Evolutionary conservation across 768 basidiomycete genomes (phyloP).

Genomic region (Trametes meyenii): DNA sequence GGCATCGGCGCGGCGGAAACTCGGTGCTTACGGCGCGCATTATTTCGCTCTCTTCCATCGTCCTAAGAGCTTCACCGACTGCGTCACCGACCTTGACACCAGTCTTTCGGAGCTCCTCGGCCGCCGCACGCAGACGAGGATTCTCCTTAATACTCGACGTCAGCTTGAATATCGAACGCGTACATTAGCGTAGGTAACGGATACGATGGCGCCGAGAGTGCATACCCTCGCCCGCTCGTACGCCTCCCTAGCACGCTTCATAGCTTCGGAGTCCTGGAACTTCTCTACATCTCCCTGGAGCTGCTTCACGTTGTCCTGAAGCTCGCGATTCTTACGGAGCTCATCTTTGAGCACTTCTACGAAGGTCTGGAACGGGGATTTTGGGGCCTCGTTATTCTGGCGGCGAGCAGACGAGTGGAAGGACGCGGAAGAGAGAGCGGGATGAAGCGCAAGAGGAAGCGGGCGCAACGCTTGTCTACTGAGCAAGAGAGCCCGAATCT

Average conservation of each 20-base stretch:
- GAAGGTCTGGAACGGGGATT: constrained; percentile 95
- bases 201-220: constrained; percentile 17
- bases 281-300: constrained; percentile 98
- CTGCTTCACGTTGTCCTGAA: constrained; percentile 97
- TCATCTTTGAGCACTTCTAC: constrained; percentile 94
- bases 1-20: background rate
- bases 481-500: constrained; percentile 30
- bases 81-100: constrained; percentile 95
- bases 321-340: constrained; percentile 88
- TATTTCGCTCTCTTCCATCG: constrained; percentile 94
- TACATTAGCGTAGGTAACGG: background rate
- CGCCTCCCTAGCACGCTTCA: constrained; percentile 88
- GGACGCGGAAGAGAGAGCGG: constrained; percentile 20
- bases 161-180: constrained; percentile 36
- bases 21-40: constrained; percentile 70
- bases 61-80: constrained; percentile 86
- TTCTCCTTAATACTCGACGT: constrained; percentile 96
- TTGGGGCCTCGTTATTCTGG: constrained; percentile 66
- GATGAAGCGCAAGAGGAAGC: constrained; percentile 37
- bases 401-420: constrained; percentile 70
- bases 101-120: constrained; percentile 86
- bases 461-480: constrained; percentile 24
- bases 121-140: constrained; percentile 86
- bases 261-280: constrained; percentile 93
- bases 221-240: constrained; percentile 93